Base-by-base conservation (phyloP, 2,329 filamentous ascomycete genomes). In the Penicillium brasilianum region DNA sequence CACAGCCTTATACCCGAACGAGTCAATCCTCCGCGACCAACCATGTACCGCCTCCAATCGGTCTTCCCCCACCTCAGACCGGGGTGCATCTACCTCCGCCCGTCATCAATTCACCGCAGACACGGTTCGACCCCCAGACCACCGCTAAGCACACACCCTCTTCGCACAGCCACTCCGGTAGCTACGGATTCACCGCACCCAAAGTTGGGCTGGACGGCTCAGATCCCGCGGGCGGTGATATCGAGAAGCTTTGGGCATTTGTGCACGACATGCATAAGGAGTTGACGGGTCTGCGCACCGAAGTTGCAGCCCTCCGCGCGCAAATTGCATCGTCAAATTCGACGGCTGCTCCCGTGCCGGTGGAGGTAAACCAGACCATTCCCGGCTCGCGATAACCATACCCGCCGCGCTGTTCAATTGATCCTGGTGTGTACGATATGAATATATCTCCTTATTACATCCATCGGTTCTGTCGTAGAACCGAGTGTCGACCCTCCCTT, bases 251-350 rank as follows among this genome's bases (percentile, higher is more conserved):
- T 3, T 81, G 79, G 79, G 70, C 76, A 30, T 79, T 80, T 61
- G 75, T 81, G 36, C 77, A 74, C 36, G 77, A 72, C 41, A 72
- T 82, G 49, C 78, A 81, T 53, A 75, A 79, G 9, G 74, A 80
- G 61, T 59, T 82, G 49, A 72, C 73, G 39, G 70, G 69, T 8
- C 67, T 82, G 52, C 78, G 77, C 57, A 73, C 76, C 10, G 80
- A 82, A 62, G 77, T 82, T 28, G 74, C 73, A 30, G 65, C 73
- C 7, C 66, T 82, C 22, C 74, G 76, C 57, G 73, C 76, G 22
- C 79, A 80, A 58, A 60, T 80, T 55, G 74, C 76, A n/a, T 69
- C 72, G 8, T 65, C 62, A 32, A 74, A 71, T 52, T 54, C 64
- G 8, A 55, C 68, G 14, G 59, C 67, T 14, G 65, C 69, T 32